phyloP scores from a whole-genome alignment of 2,329 filamentous ascomycete species.

The Xylariaceae sp. region DNA sequence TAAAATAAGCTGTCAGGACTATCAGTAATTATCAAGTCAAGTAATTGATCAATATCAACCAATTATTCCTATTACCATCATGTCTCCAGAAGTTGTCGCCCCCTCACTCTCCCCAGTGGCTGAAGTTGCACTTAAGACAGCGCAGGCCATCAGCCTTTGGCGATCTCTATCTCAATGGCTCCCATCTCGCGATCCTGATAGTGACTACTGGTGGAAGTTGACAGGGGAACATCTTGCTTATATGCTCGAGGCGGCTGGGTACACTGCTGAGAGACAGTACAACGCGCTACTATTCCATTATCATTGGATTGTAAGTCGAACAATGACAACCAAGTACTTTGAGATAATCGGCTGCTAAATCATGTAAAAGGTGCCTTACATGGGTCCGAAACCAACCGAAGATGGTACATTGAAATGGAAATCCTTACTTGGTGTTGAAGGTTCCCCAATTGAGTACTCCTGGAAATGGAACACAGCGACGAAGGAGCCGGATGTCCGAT shows the following conservation, averaged over 20 bases:
- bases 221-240: slow-evolving; percentile 15
- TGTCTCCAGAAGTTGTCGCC: not conserved
- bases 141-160: slow-evolving; percentile 2
- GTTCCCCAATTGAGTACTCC: slow-evolving; percentile 23
- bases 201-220: slow-evolving; percentile 17
- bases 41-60: no score
- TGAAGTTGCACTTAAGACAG: no score
- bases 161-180: not conserved
- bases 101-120: not conserved
- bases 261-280: slow-evolving; percentile 9
- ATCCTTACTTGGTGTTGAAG: slow-evolving; percentile 6
- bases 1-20: no score
- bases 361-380: slow-evolving; percentile 8
- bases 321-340: not conserved
- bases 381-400: slow-evolving; percentile 1
- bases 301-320: slow-evolving; percentile 18
- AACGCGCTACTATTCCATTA: slow-evolving; percentile 14
- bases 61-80: not conserved
- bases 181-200: slow-evolving; percentile 1
- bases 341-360: not conserved
- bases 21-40: no score
- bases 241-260: slow-evolving; percentile 16
- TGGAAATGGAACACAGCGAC: slow-evolving; percentile 26
- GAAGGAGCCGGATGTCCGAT: slow-evolving; percentile 18
- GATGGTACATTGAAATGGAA: slow-evolving; percentile 8